Base-by-base conservation (phyloP, 2,329 filamentous ascomycete genomes). In the Colletotrichum liaoningense region DNA sequence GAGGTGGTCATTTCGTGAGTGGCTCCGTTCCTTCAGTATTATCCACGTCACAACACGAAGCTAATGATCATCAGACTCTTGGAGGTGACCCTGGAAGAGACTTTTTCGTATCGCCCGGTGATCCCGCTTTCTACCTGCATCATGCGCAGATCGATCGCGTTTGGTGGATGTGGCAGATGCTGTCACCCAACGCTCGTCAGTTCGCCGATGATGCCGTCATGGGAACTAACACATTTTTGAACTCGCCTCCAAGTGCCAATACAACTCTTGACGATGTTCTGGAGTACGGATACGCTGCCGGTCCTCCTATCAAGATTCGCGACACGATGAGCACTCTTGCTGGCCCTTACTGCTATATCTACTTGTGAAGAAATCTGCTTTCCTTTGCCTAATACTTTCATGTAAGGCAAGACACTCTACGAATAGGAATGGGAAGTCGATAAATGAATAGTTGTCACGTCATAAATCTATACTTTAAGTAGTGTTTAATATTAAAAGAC, bases 51-150 rank as follows among this genome's bases (percentile, higher is more conserved):
- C n/a, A 16, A 42, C 19, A 28, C 28, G 16, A 42, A 6, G n/a
- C 64, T 59, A n/a, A 65, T 12, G 1, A 14, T 9, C 11, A 3
- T 28, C 28, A 30, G 55, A 28, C 24, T 12, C 8, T 35, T 3
- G 81, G 74, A 0, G 85, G 84, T 33, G 85, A 86, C 72, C 84
- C 83, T 1, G 84, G 82, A 33, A 79, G 80, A 3, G 84, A 85
- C 65, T 80, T 84, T 60, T 84, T 67, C 49, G 28, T 57, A 7
- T 63, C 65, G 3, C 69, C 83, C n/a, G 83, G 80, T 14, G 82
- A 83, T 58, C 82, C 82, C 16, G 78, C 72, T 5, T 83, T 83
- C 72, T 83, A 78, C 72, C 63, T 78, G 3, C 78, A 79, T 63
- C 78, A 80, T 60, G 74, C 73, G 7, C 77, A 77, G 75, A 77